Conservation (phyloP, 768 basidiomycete species). For the Suillus discolor region DNA sequence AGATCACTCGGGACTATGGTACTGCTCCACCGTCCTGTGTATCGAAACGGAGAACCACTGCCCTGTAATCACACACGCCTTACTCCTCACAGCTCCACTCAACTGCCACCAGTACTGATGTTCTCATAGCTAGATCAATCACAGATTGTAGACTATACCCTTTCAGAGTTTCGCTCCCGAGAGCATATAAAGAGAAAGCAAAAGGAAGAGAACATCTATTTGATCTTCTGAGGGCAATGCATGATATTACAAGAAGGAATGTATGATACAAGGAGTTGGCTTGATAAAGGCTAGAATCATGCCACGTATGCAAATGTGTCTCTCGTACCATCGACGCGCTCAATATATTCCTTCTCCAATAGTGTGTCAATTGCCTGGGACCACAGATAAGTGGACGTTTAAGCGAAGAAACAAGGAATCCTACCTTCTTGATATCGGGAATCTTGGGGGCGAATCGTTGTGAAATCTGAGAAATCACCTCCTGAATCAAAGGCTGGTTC, state of each 20-base stretch:
- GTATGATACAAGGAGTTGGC: neutral
- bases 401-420: neutral
- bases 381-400: conserved; percentile 13
- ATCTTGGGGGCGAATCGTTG: conserved; percentile 91
- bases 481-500: conserved; percentile 87
- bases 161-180: neutral
- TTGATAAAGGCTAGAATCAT: conserved; percentile 20
- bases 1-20: neutral
- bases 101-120: neutral
- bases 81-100: neutral
- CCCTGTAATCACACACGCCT: conserved; percentile 5
- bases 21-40: neutral
- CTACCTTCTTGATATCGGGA: conserved; percentile 94
- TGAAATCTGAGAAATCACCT: conserved; percentile 88
- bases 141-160: neutral
- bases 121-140: neutral
- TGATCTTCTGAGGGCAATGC: neutral
- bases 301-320: conserved; percentile 60
- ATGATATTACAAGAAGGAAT: neutral
- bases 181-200: neutral
- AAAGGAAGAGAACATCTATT: neutral
- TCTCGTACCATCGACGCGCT: conserved; percentile 88
- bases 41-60: neutral
- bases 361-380: conserved; percentile 86
- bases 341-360: conserved; percentile 97